Evolutionary conservation across 768 basidiomycete genomes (phyloP).

Genomic region (Lentinula sp.): DNA sequence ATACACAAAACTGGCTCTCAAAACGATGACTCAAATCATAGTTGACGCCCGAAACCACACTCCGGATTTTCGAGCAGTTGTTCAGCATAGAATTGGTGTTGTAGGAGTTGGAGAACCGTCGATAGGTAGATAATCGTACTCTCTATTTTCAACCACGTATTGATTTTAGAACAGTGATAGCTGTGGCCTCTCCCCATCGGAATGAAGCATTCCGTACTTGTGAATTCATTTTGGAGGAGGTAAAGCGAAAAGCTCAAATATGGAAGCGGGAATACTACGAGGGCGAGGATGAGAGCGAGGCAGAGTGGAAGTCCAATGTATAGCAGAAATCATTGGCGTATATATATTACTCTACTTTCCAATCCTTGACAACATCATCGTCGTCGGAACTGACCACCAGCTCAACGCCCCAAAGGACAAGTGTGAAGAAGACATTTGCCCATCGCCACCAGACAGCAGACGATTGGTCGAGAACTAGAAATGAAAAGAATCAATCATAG

Average conservation of each 20-base stretch:
- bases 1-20: slow-evolving; percentile 74
- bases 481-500: background rate
- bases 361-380: slow-evolving; percentile 58
- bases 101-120: slow-evolving; percentile 78
- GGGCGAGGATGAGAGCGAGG: slow-evolving; percentile 52
- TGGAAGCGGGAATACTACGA: slow-evolving; percentile 92
- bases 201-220: slow-evolving; percentile 76
- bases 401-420: slow-evolving; percentile 79
- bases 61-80: slow-evolving; percentile 40
- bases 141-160: background rate
- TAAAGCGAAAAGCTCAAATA: slow-evolving; percentile 79
- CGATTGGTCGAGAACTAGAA: slow-evolving; percentile 73
- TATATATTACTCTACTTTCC: slow-evolving; percentile 62
- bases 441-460: slow-evolving; percentile 94
- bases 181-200: slow-evolving; percentile 79
- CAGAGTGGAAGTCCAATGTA: slow-evolving; percentile 66
- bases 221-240: slow-evolving; percentile 79
- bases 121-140: slow-evolving; percentile 36
- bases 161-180: slow-evolving; percentile 45
- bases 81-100: slow-evolving; percentile 73
- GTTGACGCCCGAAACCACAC: slow-evolving; percentile 32
- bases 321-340: slow-evolving; percentile 7
- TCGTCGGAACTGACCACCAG: slow-evolving; percentile 74
- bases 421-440: slow-evolving; percentile 85
- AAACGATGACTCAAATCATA: slow-evolving; percentile 64